These are phyloP conservation scores for Sorghum bicolor DNA, from an alignment of 176 grass and related monocot genomes.

Conservation along the genomic window Sorghum_bicolor_NCBIv3 NC_012874.2:6176001-6176500, in stretches of 20 bases:
- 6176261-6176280: slow-evolving; percentile 23
- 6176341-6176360: slow-evolving; percentile 22
- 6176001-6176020: too few species aligned
- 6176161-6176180: neutral
- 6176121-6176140: too few species aligned
- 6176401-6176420: slow-evolving; percentile 6
- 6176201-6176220: neutral
- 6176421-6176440: too few species aligned
- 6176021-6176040: too few species aligned
- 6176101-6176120: too few species aligned
- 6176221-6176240: neutral
- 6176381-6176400: neutral
- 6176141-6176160: too few species aligned
- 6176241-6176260: slow-evolving; percentile 19
- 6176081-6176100: too few species aligned
- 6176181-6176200: neutral
- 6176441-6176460: too few species aligned
- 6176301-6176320: neutral
- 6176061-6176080: too few species aligned
- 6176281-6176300: neutral
- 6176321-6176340: neutral
- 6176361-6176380: neutral
- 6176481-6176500: too few species aligned
- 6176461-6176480: too few species aligned
- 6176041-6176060: too few species aligned